Evolutionary conservation across 306 rosid species (phyloP), one percentile per base, ranked within the genome.

Genomic region (Nissolia schottii): DNA sequence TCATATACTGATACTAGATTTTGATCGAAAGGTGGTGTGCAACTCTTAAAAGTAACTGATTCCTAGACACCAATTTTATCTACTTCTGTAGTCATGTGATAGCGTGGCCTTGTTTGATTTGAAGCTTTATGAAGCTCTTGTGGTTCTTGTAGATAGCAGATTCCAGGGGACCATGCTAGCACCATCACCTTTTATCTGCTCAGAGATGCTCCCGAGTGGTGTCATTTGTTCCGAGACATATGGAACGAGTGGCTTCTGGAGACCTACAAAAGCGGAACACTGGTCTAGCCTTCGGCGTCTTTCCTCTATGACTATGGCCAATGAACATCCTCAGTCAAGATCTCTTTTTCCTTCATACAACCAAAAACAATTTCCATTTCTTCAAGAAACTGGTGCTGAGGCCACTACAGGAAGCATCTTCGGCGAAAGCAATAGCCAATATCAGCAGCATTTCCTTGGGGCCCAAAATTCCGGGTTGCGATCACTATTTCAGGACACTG

Each of bases 151-250:
- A 90, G 97, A 79, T 51, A 58, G 70, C 84, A 80, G 84, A 66
- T 85, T 71, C 80, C 85, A 79, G 22, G 92, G 83, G 72, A 75
- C 80, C 70, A 62, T 78, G 64, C 71, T 75, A 37, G 10, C 86
- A 20, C 51, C 85, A 7, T 57, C 90, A 10, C 84, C 98, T 60
- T 87, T 87, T 66, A 82, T 90, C 61, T 81, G 85, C 86, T 91
- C 84, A 34, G 98, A 93, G 23, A 70, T 88, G 68, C 85, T 84
- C 48, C 88, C 90, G 3, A 58, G 77, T 66, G 84, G 77, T 27
- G 61, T 77, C 69, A 46, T 76, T 57, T 61, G 45, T 69, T 74
- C 88, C 7, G 88, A 81, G 22, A 84, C 77, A 70, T 79, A 77
- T 74, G 89, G 82, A 63, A 50, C 58, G 18, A 70, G 40, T 74